Evolutionary conservation across 768 basidiomycete species (phyloP), one percentile per base, ranked within the genome.

Genomic region (Cystofilobasidium macerans): DNA sequence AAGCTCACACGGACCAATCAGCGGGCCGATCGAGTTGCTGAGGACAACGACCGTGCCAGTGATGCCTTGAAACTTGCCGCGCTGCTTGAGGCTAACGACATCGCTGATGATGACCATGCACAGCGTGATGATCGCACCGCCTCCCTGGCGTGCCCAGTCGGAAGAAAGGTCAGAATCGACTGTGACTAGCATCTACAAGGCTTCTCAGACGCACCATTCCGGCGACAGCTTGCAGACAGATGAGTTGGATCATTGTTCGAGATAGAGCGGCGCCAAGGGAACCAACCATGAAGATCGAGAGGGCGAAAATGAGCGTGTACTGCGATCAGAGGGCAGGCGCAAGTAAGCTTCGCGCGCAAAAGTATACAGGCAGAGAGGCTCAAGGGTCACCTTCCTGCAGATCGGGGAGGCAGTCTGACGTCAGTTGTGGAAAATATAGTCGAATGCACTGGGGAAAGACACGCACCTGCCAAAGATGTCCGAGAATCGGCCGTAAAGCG

Each of bases 21-120:
- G 77, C 0, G 86, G 86, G 0, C 86, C 86, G 6, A 85, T 78
- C 0, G 82, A 81, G 70, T 84, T 86, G 4, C 85, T 84, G 14
- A 85, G 74, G 0, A 84, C 83, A 24, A 82, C 78, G 16, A 82
- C 79, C 6, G 79, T 82, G 3, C 84, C 82, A 26, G 85, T 84
- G 40, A 87, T 85, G 0, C 87, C 87, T 70, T 86, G 85, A 71
- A 87, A 88, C 76, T 87, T 87, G 30, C 86, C 86, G 69, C 75
- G 45, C 8, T 86, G 84, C 30, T 85, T 82, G 43, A 88, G 78
- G 32, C 81, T 83, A 22, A 87, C 85, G 22, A 88, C 81, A 72
- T 88, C 87, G 0, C 84, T 84, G 56, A 76, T 69, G 35, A 68
- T 66, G 58, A 71, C 68, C 70, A 71, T 71, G 24, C 69, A 69